These are phyloP conservation scores for Epichloe typhina DNA, from an alignment of 2,329 filamentous ascomycete species.

Conservation along the genomic window DNA sequence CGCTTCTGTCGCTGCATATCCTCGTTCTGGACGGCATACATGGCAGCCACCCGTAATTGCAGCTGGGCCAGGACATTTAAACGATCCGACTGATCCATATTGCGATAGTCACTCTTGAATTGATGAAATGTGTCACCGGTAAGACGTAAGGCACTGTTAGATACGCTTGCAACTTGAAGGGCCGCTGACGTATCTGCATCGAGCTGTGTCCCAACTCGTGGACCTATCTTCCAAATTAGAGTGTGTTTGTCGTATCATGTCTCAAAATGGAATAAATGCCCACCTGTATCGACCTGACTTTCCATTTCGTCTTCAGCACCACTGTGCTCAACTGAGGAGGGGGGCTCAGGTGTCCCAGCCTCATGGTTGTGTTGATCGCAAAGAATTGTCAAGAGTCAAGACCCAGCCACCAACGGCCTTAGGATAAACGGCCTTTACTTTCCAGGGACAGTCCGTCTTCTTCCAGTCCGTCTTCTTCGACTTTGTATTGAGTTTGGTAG, in stretches of 20 bases:
- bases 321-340: slow-evolving; percentile 19
- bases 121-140: slow-evolving; percentile 31
- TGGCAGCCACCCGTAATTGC: slow-evolving; percentile 29
- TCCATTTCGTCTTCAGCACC: slow-evolving; percentile 21
- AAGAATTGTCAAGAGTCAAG: slow-evolving; percentile 30
- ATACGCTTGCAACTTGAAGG: slow-evolving; percentile 27
- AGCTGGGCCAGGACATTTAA: slow-evolving; percentile 25
- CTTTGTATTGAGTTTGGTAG: slow-evolving; percentile 31
- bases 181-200: slow-evolving; percentile 25
- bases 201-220: slow-evolving; percentile 6
- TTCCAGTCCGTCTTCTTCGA: slow-evolving; percentile 34
- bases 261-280: neutral
- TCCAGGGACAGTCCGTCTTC: slow-evolving; percentile 33
- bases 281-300: slow-evolving; percentile 11
- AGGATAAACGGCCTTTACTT: slow-evolving; percentile 30
- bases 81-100: slow-evolving; percentile 27
- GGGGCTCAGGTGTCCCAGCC: slow-evolving; percentile 29
- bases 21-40: slow-evolving; percentile 32
- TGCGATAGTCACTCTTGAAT: slow-evolving; percentile 28
- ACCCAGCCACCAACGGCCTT: slow-evolving; percentile 31
- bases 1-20: slow-evolving; percentile 27
- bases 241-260: neutral
- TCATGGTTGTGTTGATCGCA: slow-evolving; percentile 33
- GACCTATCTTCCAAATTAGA: neutral
- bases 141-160: slow-evolving; percentile 23